Evolutionary conservation across 2,329 filamentous ascomycete species (phyloP).

Genomic region (Botrytis fragariae): DNA sequence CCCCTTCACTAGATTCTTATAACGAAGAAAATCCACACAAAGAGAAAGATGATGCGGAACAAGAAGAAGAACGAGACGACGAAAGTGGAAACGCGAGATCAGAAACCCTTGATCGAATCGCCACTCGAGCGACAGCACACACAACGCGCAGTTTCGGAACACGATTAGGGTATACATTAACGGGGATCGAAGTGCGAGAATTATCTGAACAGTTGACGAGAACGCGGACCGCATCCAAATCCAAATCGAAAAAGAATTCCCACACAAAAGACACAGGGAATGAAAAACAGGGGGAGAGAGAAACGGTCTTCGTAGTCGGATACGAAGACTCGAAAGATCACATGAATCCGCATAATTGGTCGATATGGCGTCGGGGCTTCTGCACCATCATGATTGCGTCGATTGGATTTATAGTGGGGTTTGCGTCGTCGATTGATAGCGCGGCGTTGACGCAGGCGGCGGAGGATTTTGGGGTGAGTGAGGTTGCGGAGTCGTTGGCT

Average conservation of each 20-base stretch:
- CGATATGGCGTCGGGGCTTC: neutral
- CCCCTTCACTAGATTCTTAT: neutral
- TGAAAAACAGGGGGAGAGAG: neutral
- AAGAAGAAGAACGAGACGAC: neutral
- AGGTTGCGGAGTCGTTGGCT: neutral
- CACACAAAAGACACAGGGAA: neutral
- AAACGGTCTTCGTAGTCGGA: neutral
- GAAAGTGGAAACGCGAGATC: neutral
- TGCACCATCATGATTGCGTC: neutral
- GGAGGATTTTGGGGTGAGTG: constrained; percentile 42
- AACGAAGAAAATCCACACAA: neutral
- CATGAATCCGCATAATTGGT: neutral
- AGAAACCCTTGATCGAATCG: neutral
- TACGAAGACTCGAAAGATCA: neutral
- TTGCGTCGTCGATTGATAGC: constrained; percentile 40
- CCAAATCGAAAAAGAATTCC: neutral
- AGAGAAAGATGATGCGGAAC: neutral
- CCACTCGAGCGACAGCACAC: neutral
- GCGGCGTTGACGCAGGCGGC: constrained; percentile 47
- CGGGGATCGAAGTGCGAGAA: neutral
- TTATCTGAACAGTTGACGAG: neutral
- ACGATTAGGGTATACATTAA: neutral
- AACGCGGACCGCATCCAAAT: neutral
- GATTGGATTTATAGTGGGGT: neutral
- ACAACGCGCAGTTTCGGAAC: neutral